phyloP scores from a whole-genome alignment of 495 filamentous ascomycete species.

The Lasiosphaeria ovina region DNA sequence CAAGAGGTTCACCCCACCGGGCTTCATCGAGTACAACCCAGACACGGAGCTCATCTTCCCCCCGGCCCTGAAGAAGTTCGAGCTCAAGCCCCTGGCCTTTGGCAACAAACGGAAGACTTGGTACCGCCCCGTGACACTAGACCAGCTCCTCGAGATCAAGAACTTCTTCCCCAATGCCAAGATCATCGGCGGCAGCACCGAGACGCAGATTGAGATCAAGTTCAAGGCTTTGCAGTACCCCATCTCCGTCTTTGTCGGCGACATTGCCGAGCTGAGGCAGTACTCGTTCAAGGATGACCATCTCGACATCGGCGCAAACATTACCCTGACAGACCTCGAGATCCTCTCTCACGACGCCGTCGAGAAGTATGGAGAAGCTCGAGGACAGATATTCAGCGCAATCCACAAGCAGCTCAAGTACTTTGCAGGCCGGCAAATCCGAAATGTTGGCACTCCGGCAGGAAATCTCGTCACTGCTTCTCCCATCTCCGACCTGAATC shows the following conservation, averaged over 20 bases:
- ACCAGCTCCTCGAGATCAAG: constrained; percentile 91
- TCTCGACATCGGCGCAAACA: constrained; percentile 87
- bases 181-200: constrained; percentile 91
- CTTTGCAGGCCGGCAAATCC: constrained; percentile 93
- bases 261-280: constrained; percentile 81
- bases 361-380: constrained; percentile 68
- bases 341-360: constrained; percentile 70
- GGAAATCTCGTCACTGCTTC: constrained; percentile 94
- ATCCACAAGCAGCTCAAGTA: constrained; percentile 81
- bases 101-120: constrained; percentile 94
- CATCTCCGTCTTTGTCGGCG: constrained; percentile 86
- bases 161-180: constrained; percentile 80
- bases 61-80: constrained; percentile 74
- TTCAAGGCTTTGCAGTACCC: constrained; percentile 94
- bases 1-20: constrained; percentile 73
- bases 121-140: constrained; percentile 83
- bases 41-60: constrained; percentile 96
- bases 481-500: constrained; percentile 95
- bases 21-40: constrained; percentile 89
- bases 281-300: constrained; percentile 77
- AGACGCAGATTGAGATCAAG: constrained; percentile 97
- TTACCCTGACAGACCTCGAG: constrained; percentile 83
- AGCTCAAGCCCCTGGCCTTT: constrained; percentile 78
- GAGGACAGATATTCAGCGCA: constrained; percentile 70
- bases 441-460: constrained; percentile 94